Evolutionary conservation across 331 rosid species (phyloP).

Genomic region (Phaseolus coccineus): DNA sequence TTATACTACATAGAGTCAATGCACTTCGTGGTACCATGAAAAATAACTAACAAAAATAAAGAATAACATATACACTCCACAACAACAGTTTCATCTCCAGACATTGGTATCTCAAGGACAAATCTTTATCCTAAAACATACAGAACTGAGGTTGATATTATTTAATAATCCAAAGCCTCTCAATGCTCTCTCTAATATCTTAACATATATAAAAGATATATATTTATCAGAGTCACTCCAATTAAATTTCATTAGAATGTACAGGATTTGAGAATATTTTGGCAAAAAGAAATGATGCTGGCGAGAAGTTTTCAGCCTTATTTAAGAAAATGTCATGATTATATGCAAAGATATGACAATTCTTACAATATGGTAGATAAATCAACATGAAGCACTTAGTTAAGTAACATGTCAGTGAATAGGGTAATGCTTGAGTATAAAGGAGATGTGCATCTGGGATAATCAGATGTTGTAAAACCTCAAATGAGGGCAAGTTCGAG

Average conservation of each 20-base stretch:
- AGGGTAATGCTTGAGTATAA: background rate
- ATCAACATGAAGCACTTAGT: slow-evolving; percentile 11
- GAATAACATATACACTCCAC: background rate
- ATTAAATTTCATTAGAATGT: slow-evolving; percentile 17
- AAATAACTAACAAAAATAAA: background rate
- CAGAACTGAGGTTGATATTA: background rate
- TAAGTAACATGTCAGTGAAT: background rate
- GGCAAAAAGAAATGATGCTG: background rate
- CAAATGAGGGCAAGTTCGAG: background rate
- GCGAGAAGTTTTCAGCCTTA: background rate
- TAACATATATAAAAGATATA: background rate
- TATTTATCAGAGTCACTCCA: background rate
- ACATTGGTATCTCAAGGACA: background rate
- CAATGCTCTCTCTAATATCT: background rate
- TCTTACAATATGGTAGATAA: background rate
- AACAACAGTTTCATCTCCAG: background rate
- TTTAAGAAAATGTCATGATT: slow-evolving; percentile 12
- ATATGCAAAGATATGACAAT: background rate
- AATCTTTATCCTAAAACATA: background rate
- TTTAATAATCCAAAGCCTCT: background rate
- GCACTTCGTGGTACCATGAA: background rate
- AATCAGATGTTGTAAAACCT: background rate
- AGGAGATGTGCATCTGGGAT: background rate
- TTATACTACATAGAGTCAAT: background rate
- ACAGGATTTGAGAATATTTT: background rate